These are phyloP conservation scores for Ceratocystis colombiana DNA, from an alignment of 2,329 filamentous ascomycete species.

Conservation along the genomic window DNA sequence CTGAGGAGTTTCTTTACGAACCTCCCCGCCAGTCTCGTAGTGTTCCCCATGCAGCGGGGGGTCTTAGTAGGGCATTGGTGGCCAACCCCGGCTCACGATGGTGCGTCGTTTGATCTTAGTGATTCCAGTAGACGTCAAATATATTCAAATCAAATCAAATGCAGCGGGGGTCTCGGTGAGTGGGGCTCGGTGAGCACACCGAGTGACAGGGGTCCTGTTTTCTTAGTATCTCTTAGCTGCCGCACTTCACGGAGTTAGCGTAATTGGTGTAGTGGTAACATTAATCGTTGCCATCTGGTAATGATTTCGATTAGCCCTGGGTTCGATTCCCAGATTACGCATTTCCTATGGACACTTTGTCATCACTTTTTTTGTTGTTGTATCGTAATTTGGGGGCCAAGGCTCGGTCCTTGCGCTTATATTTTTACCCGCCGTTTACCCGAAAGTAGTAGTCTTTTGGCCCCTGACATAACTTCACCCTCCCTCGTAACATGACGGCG, in stretches of 20 bases:
- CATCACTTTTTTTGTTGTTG: neutral
- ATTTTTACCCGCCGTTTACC: neutral
- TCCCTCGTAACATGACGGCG: neutral
- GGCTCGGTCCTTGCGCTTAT: neutral
- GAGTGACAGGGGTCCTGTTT: too few relatives aligned
- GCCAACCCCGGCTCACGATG: too few relatives aligned
- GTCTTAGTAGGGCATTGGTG: too few relatives aligned
- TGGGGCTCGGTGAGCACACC: too few relatives aligned
- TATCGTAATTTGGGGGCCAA: neutral
- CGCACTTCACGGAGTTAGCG: neutral
- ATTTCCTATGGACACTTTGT: neutral
- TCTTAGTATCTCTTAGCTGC: neutral
- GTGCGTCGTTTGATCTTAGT: too few relatives aligned
- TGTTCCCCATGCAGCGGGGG: too few relatives aligned
- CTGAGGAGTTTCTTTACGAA: too few relatives aligned
- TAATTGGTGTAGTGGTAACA: constrained; percentile 25
- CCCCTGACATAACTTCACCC: neutral
- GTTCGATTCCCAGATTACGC: constrained; percentile 24
- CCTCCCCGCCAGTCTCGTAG: too few relatives aligned
- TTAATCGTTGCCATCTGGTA: constrained; percentile 23
- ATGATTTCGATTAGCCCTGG: constrained; percentile 23
- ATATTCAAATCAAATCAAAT: too few relatives aligned
- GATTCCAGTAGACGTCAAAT: too few relatives aligned
- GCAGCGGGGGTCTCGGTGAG: too few relatives aligned
- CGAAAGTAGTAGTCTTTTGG: neutral